Percentiles rank a stretch among this genome's conserved stretches.
phyloP scores from a whole-genome alignment of 257 asterid species.

The Plectranthus barbatus region DNA sequence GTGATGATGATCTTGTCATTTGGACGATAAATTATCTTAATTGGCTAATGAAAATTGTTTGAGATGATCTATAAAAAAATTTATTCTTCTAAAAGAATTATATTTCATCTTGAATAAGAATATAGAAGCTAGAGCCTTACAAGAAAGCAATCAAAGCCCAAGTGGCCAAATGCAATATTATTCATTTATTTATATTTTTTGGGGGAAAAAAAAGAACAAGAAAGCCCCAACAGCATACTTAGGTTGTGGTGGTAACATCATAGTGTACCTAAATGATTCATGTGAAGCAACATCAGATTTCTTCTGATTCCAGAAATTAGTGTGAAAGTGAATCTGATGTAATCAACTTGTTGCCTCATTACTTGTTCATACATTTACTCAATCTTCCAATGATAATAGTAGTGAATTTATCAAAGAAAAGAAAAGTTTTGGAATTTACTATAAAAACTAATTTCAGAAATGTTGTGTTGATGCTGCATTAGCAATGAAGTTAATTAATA shows the following conservation, averaged over 20 bases:
- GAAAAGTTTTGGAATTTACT: no score
- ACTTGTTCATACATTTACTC: neutral
- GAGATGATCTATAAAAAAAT: no score
- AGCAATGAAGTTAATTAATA: neutral
- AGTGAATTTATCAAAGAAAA: no score
- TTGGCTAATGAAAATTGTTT: no score
- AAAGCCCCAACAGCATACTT: neutral
- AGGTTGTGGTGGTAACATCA: slow-evolving; percentile 17
- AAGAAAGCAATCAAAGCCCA: slow-evolving; percentile 7
- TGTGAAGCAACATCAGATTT: slow-evolving; percentile 19
- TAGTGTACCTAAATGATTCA: slow-evolving; percentile 13
- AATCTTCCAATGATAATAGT: no score
- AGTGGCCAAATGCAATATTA: neutral
- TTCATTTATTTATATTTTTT: neutral
- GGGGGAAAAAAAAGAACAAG: neutral
- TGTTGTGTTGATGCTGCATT: neutral
- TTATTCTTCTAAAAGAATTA: no score
- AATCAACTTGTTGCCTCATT: no score
- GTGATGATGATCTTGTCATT: no score
- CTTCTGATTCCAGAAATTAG: slow-evolving; percentile 8
- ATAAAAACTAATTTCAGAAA: no score
- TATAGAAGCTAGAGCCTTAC: no score
- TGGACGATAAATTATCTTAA: no score
- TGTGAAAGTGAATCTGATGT: neutral
- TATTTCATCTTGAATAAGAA: no score